Base-by-base conservation (phyloP, 2,329 filamentous ascomycete species). In the Claviceps quebecensis region DNA sequence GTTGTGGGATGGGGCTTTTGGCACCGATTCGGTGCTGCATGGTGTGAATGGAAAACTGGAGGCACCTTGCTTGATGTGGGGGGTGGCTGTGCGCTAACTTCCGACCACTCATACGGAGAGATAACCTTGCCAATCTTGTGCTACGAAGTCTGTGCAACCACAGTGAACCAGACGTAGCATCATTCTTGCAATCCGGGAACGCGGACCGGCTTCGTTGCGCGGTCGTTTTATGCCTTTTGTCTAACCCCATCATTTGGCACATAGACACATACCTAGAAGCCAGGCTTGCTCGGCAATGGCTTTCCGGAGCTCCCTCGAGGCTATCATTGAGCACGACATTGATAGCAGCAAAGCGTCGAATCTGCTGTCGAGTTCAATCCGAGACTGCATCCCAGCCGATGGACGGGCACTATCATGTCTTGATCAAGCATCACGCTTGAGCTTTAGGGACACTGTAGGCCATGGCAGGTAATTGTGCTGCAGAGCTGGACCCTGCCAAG, bases 1-100 rank as follows among this genome's bases (percentile, higher is more conserved):
- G 23, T 26, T 26, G 44, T 47, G 34, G 45, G 52, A 9, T 47
- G 48, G 43, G 51, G 50, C 44, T 43, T 50, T 26, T 14, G 29
- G 22, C 23, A 26, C 34, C 38, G 44, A 29, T 17, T 19, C 34
- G 19, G 19, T 19, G 19, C 19, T 26, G 23, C 23, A 11, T 22
- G 44, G 44, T n/a, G 44, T 45, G 44, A n/a, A 34, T 5, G 23
- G 13, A 34, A 34, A 5, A 34, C 6, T 22, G 11, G 6, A 16
- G 34, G 23, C 17, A 3, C 14, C 34, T 14, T 19, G 13, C 5
- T 38, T 37, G 5, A 23, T 38, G 29, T n/a, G 11, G 45, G 19
- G 22, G 13, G 34, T 36, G 45, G 45, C 45, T 47, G 34, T 45
- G 26, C 26, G 34, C 16, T 11, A 43, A 34, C 29, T 34, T 34